Evolutionary conservation across 371 early-diverging fungal species (phyloP).

Genomic region (Mucor racemosus): DNA sequence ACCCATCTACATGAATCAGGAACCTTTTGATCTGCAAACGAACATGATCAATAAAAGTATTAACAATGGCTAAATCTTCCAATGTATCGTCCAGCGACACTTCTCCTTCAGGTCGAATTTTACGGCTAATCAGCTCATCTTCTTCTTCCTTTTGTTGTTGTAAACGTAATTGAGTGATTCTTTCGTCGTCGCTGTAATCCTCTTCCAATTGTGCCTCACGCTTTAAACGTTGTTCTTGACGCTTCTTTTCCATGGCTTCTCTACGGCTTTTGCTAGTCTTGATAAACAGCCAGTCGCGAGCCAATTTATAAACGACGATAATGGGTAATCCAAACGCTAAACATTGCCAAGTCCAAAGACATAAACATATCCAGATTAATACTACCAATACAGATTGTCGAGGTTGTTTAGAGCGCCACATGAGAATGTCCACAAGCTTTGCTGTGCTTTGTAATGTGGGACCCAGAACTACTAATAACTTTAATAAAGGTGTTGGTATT

Average conservation of each 20-base stretch:
- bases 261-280: conserved; percentile 30
- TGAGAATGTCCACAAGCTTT: conserved; percentile 21
- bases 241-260: conserved; percentile 33
- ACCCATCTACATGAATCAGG: conserved; percentile 29
- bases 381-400: conserved; percentile 36
- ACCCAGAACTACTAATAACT: conserved; percentile 34
- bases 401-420: conserved; percentile 34
- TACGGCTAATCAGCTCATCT: conserved; percentile 37
- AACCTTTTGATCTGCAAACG: not conserved
- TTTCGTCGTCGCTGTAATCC: conserved; percentile 32
- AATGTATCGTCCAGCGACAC: conserved; percentile 54
- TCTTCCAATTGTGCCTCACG: conserved; percentile 15
- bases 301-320: conserved; percentile 31
- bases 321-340: conserved; percentile 37
- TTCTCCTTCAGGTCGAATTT: conserved; percentile 33
- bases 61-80: conserved; percentile 34
- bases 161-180: conserved; percentile 14
- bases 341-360: conserved; percentile 41
- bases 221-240: conserved; percentile 22
- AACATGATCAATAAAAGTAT: conserved; percentile 28
- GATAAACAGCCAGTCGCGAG: conserved; percentile 35
- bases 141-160: conserved; percentile 31
- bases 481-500: conserved; percentile 48
- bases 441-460: conserved; percentile 28
- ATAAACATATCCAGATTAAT: conserved; percentile 32